Percentiles rank a stretch among this genome's conserved stretches.
phyloP scores from a whole-genome alignment of 495 filamentous ascomycete species.

The Aspergillus wentii region DNA sequence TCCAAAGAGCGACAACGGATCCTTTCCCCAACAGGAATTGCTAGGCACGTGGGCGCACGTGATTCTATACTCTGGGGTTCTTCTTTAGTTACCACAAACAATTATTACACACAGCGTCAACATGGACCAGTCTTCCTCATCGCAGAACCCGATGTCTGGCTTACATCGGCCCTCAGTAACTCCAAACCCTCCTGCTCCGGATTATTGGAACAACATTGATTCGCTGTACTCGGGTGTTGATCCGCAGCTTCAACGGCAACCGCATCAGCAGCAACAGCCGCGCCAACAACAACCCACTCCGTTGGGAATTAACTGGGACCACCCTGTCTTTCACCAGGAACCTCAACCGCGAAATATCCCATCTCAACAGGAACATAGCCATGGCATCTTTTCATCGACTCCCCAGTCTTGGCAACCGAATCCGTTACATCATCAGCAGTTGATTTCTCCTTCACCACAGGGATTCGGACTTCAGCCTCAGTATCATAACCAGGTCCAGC shows the following conservation, averaged over 20 bases:
- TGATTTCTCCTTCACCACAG: conserved; percentile 17
- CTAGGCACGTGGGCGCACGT: conserved; percentile 17
- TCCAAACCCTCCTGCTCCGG: conserved; percentile 20
- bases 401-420: conserved; percentile 35
- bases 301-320: conserved; percentile 32
- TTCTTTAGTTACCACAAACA: background rate
- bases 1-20: conserved; percentile 9
- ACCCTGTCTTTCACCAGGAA: conserved; percentile 27
- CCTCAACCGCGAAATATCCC: conserved; percentile 25
- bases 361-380: conserved; percentile 18
- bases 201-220: conserved; percentile 38
- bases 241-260: conserved; percentile 13
- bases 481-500: conserved; percentile 30
- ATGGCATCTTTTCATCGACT: conserved; percentile 31
- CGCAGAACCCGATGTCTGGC: conserved; percentile 29
- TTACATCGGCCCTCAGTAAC: conserved; percentile 24
- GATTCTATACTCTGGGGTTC: conserved; percentile 8
- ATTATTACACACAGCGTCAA: conserved; percentile 7
- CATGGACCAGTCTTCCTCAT: conserved; percentile 41
- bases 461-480: conserved; percentile 21
- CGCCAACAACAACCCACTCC: conserved; percentile 15
- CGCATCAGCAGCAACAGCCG: conserved; percentile 23
- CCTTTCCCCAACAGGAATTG: conserved; percentile 7
- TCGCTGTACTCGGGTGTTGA: conserved; percentile 25
- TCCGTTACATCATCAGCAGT: conserved; percentile 21